These are phyloP conservation scores for Xylaria digitata DNA, from an alignment of 2,329 filamentous ascomycete species.

Conservation along the genomic window DNA sequence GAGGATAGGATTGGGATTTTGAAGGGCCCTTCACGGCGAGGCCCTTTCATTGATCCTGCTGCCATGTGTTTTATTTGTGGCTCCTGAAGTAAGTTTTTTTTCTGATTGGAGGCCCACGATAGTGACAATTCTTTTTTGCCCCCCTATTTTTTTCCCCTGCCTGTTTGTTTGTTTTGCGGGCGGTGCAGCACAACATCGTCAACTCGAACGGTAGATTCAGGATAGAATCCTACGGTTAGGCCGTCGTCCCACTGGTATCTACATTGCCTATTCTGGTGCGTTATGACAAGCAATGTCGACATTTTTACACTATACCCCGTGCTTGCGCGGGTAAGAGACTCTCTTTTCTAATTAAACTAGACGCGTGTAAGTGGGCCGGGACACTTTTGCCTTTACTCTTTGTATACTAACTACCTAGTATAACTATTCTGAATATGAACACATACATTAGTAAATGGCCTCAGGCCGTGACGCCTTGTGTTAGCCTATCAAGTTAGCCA, in stretches of 20 bases:
- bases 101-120: constrained; percentile 12
- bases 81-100: neutral
- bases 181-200: constrained; percentile 16
- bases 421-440: constrained; percentile 6
- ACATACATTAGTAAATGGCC: neutral
- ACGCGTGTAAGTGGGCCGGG: constrained; percentile 19
- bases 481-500: constrained; percentile 12
- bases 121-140: neutral
- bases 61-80: constrained; percentile 33
- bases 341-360: constrained; percentile 29
- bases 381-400: constrained; percentile 17
- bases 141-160: constrained; percentile 5
- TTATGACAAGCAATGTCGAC: constrained; percentile 9
- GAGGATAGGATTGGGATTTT: constrained; percentile 11
- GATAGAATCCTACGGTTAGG: constrained; percentile 1
- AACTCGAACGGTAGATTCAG: constrained; percentile 15
- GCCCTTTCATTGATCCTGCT: constrained; percentile 14
- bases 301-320: constrained; percentile 5
- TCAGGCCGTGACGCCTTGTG: neutral
- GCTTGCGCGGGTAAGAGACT: constrained; percentile 10
- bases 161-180: neutral
- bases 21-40: neutral
- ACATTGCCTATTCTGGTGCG: neutral
- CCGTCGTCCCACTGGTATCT: constrained; percentile 3
- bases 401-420: neutral